These are phyloP conservation scores for Penicillium riverlandense DNA, from an alignment of 495 filamentous ascomycete genomes.

Conservation along the genomic window DNA sequence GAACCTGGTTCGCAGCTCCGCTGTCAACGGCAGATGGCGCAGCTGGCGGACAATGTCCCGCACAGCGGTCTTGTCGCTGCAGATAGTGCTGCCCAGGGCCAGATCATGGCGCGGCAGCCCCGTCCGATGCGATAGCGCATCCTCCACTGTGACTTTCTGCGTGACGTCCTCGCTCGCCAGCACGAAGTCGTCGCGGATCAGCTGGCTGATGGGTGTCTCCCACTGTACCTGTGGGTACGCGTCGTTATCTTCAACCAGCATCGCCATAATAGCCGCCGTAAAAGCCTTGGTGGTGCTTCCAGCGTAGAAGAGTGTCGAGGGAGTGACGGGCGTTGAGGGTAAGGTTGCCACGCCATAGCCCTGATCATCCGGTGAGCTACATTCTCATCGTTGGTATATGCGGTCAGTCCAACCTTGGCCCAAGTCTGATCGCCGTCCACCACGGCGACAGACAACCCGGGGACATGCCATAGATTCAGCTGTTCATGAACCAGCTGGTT, in stretches of 20 bases:
- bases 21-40: constrained; percentile 33
- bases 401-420: neutral
- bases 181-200: constrained; percentile 46
- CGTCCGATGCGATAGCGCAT: constrained; percentile 44
- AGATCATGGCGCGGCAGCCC: constrained; percentile 40
- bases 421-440: constrained; percentile 30
- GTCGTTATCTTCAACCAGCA: constrained; percentile 31
- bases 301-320: constrained; percentile 29
- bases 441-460: constrained; percentile 42
- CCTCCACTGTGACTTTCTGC: constrained; percentile 41
- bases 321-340: constrained; percentile 30
- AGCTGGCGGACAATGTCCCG: constrained; percentile 26
- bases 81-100: neutral
- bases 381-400: no score
- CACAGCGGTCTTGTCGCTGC: constrained; percentile 3
- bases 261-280: constrained; percentile 38
- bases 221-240: constrained; percentile 25
- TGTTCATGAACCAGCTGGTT: no score
- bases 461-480: constrained; percentile 31
- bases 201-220: constrained; percentile 37
- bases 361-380: constrained; percentile 14
- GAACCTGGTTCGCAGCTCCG: constrained; percentile 31
- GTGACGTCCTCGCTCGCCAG: constrained; percentile 32
- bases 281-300: constrained; percentile 50
- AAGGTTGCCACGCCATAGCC: constrained; percentile 40